Conservation (phyloP, 2,329 filamentous ascomycete species). For the Arthrobotrys sphaeroides region DNA sequence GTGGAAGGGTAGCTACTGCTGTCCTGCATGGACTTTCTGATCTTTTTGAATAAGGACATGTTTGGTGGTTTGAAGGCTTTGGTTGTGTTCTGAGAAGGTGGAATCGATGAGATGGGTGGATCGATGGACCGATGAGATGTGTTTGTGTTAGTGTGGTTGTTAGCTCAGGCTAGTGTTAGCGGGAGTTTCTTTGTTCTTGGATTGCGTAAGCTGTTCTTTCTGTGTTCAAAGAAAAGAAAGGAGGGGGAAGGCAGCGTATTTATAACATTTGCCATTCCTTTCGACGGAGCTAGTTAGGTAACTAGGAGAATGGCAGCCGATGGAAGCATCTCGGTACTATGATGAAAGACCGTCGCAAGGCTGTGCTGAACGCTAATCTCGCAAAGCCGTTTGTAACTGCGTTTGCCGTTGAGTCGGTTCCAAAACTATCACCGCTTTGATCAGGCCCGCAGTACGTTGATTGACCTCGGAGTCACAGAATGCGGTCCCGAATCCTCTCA, state of each 20-base stretch:
- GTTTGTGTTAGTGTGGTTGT: background rate
- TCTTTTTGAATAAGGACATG: constrained; percentile 36
- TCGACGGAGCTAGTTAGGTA: background rate
- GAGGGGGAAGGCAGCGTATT: background rate
- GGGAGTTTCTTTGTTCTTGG: background rate
- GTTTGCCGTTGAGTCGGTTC: constrained; percentile 11
- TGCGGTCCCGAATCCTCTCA: background rate
- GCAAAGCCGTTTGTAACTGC: no score
- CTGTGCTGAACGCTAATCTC: background rate
- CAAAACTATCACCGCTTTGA: background rate
- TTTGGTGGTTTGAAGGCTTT: background rate
- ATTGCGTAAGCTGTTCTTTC: constrained; percentile 23
- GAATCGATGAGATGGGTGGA: background rate
- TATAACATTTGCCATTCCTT: background rate
- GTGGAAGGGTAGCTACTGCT: background rate
- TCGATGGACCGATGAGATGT: background rate
- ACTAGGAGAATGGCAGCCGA: no score
- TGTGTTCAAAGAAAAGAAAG: background rate
- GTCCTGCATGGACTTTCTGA: constrained; percentile 30
- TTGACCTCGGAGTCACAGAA: no score
- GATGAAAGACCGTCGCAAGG: background rate
- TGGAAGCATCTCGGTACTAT: background rate
- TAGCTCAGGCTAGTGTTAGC: background rate
- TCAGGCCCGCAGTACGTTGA: background rate
- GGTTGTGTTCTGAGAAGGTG: background rate